Evolutionary conservation across 2,329 filamentous ascomycete species (phyloP), one percentile per base, ranked within the genome.

Genomic region (Diaporthe eres): DNA sequence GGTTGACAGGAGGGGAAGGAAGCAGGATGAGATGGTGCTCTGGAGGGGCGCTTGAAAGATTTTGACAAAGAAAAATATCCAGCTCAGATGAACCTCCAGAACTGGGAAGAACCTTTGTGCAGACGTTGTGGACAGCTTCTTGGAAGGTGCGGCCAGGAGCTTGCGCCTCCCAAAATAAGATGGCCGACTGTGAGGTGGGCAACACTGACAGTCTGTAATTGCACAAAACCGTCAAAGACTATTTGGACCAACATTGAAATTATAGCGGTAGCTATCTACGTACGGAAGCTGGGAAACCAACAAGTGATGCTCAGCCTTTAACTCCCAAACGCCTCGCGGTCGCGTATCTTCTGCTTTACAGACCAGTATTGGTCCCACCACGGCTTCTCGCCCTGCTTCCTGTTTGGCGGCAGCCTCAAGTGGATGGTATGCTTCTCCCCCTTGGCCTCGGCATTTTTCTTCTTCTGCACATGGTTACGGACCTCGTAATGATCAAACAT

Each of bases 401-500:
- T 53, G 65, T 68, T 47, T 1, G 78, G 77, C 17, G 78, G 78
- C 71, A 77, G 63, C 42, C 60, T 74, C 68, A 78, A 49, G 31
- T 78, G 60, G n/a, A 79, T 74, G 13, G 58, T 49, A 25, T 78
- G 77, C 51, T 71, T 58, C 39, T 74, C 77, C 2, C 71, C 77
- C 51, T 75, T 79, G 10, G 75, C 57, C 74, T 77, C 75, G 1
- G 78, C 74, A 53, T 75, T 68, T n/a, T 76, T 49, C 68, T 76
- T 76, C 53, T 75, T 72, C 37, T 72, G 58, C 44, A 75, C 75
- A 6, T 73, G 76, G 61, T 79, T 77, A 0, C 78, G 78, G 44
- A 79, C 75, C 53, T 75, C 77, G 19, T 79, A 79, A 51, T 79
- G 78, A 55, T 79, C 78, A 60, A 79, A 79, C 77, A 79, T 79